These are phyloP conservation scores for Neonectria hederae DNA, from an alignment of 2,329 filamentous ascomycete species.

Conservation along the genomic window DNA sequence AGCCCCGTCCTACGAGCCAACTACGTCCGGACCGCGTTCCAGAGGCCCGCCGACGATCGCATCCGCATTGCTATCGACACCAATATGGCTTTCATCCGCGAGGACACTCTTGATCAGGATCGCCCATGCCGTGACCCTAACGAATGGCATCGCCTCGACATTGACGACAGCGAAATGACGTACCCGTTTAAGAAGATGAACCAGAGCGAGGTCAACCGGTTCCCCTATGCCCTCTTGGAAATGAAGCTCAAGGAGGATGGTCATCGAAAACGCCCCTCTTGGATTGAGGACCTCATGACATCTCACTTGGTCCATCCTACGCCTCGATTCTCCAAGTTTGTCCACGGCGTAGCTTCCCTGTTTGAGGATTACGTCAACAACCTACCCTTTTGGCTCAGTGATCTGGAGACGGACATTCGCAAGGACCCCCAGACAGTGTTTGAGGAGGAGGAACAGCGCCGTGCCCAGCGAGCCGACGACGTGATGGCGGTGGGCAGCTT, in stretches of 20 bases:
- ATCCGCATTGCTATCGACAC: constrained; percentile 95
- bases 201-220: constrained; percentile 89
- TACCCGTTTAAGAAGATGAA: constrained; percentile 90
- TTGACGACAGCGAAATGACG: constrained; percentile 82
- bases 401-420: constrained; percentile 92
- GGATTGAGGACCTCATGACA: constrained; percentile 90
- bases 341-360: constrained; percentile 88
- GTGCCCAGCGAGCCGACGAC: constrained; percentile 83
- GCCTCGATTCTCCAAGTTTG: constrained; percentile 95
- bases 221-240: constrained; percentile 90
- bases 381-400: constrained; percentile 94
- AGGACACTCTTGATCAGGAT: constrained; percentile 79
- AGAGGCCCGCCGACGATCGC: constrained; percentile 91
- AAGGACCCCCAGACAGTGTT: constrained; percentile 92
- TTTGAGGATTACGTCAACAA: constrained; percentile 98
- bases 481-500: constrained; percentile 91
- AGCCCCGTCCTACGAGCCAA: constrained; percentile 90
- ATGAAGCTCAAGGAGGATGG: constrained; percentile 83
- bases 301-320: constrained; percentile 92
- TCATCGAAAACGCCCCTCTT: constrained; percentile 76
- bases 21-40: constrained; percentile 94
- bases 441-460: constrained; percentile 87
- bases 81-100: constrained; percentile 85
- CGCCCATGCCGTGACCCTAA: constrained; percentile 89
- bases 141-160: constrained; percentile 91